Base-by-base conservation (phyloP, 768 basidiomycete genomes). In the Austroboletus festivus region DNA sequence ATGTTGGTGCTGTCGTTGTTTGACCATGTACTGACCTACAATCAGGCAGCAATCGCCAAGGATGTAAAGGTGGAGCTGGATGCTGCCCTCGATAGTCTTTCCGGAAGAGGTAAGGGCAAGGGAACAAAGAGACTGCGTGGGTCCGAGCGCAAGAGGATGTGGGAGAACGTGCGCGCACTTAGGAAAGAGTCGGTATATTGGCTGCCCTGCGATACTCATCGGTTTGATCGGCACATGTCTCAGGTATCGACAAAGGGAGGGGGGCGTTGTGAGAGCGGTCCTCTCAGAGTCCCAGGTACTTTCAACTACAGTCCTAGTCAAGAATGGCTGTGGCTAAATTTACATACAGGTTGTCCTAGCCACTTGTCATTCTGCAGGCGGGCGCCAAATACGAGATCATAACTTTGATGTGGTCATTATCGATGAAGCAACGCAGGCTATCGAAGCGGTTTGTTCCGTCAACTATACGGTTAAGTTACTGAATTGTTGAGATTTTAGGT, bases 391-490 rank as follows among this genome's bases (percentile, higher is more conserved):
- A 7, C 76, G 79, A 37, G 81, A 85, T 50, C 76, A 84, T 47
- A 69, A 77, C 2, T 99, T 99, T 60, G 96, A 99, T 62, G 87
- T 95, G 0, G 82, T 93, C 11, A 86, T 99, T 39, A 94, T 99
- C 46, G 96, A 99, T 56, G 96, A 99, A 70, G 96, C 96, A 0
- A 97, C 96, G 0, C 96, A 98, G 65, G 95, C 94, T 4, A 62
- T 96, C 13, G 95, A 99, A 70, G 92, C 93, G 20, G 93, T 93
- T 61, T 50, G 80, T 64, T 11, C 18, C n/a, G 16, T 6, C 20
- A 31, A 24, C 19, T 5, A 34, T 24, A 0, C 18, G 13, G 22
- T 7, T 38, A 23, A 19, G 9, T 3, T 3, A 3, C 45, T 57
- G 15, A 56, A 34, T 5, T 21, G 9, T 22, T 16, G 28, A 23